These are phyloP conservation scores for Tieghemostelium lacteum DNA, from an alignment of 78 protist species.

Conservation along the genomic window DNA sequence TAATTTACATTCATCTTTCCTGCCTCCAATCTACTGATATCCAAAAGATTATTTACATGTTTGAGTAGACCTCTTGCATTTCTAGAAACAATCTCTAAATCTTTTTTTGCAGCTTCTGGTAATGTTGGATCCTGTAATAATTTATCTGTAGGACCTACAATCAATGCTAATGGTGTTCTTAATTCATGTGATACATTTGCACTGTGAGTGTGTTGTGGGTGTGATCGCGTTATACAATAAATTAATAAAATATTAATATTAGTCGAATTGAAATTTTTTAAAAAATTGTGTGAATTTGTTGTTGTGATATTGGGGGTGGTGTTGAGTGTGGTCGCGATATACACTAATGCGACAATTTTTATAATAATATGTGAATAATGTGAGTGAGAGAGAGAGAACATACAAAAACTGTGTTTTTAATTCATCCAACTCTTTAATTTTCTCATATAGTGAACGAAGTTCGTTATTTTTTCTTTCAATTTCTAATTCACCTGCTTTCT, in stretches of 20 bases:
- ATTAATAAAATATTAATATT: background rate
- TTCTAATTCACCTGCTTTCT: conserved; percentile 50
- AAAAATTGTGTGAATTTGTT: background rate
- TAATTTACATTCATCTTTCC: conserved; percentile 68
- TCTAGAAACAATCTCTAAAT: conserved; percentile 57
- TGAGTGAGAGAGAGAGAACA: too few species aligned
- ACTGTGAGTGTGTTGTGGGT: conserved; percentile 13
- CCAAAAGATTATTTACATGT: conserved; percentile 76
- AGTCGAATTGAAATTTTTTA: background rate
- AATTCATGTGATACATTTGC: conserved; percentile 82
- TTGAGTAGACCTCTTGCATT: conserved; percentile 61
- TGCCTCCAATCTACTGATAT: conserved; percentile 76
- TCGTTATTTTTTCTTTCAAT: conserved; percentile 62
- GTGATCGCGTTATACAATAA: too few species aligned
- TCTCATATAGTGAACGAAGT: conserved; percentile 51
- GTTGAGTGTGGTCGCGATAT: background rate
- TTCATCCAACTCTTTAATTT: conserved; percentile 75
- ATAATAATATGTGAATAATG: too few species aligned
- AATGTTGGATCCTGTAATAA: conserved; percentile 31
- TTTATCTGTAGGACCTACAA: conserved; percentile 70
- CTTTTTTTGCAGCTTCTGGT: conserved; percentile 24
- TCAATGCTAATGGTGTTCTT: conserved; percentile 80
- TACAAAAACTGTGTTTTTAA: conserved; percentile 73
- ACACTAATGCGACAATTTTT: background rate
- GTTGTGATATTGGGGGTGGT: background rate